Evolutionary conservation across 306 rosid species (phyloP), one percentile per base, ranked within the genome.

Genomic region (Cucurbita pepo): DNA sequence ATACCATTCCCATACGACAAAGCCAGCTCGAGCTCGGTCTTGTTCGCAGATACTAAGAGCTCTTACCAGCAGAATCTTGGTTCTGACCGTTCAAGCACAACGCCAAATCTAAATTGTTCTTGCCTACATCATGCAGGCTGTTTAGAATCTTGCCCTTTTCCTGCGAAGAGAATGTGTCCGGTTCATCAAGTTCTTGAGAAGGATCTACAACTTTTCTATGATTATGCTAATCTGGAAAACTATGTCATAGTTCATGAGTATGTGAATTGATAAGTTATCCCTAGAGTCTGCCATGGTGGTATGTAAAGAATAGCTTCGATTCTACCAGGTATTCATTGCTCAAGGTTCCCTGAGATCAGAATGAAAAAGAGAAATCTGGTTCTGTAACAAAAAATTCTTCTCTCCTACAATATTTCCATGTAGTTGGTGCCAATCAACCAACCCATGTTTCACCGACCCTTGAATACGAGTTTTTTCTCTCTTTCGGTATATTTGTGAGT

Each of bases 41-140:
- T 7, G 18, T 44, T 66, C 4, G 34, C 45, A 70, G 60, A 52
- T 34, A 11, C 18, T 72, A 37, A n/a, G 50, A 48, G 58, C 56
- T 59, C 66, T 30, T 58, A 30, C 56, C 47, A 0, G 38, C 69
- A 16, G 77, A 74, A 11, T 60, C 77, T 43, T 30, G 57, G 8
- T 50, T 59, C 53, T 52, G 61, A 5, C 62, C 72, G 21, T 75
- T 75, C 61, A 75, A 63, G 72, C 72, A 63, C 78, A 75, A 38
- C 2, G 59, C 78, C 55, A 75, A 63, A 62, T 75, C 78, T 65
- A 75, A 44, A 13, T 18, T 14, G 61, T 54, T 75, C 41, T 12
- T 16, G 43, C 56, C 40, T 50, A 10, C 62, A 51, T 62, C 62
- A 0, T 19, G 47, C 12, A n/a, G 56, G 60, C 61, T 75, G 57